Evolutionary conservation across 768 basidiomycete species (phyloP), one percentile per base, ranked within the genome.

Genomic region (Russula sp.): DNA sequence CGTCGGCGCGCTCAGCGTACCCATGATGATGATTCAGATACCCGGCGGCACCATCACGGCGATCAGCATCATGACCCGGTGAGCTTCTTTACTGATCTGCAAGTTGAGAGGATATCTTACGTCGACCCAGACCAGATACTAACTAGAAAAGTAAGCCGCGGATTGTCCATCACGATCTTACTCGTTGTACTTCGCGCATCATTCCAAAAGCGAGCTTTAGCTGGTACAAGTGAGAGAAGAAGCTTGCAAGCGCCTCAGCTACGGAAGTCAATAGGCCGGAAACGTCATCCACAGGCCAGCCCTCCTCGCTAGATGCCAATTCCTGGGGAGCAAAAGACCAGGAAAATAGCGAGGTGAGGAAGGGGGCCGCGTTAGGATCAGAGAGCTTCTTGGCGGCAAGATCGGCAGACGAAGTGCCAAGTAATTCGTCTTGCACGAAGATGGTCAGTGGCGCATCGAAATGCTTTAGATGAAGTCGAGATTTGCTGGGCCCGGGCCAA

Each of bases 391-490:
- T 32, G 47, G n/a, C 6, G 16, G 63, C 49, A 35, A 54, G 54
- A 18, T 54, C 31, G 14, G 22, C 11, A 5, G 44, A 39, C 3
- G 48, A n/a, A 32, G 54, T 66, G 10, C 66, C 69, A 13, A 55
- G 67, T 4, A 40, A 69, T 58, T 59, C 73, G 49, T 74, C 66
- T 27, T 71, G 71, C 8, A 75, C 70, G 16, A 86, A 73, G 8
- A 79, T 54, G 3, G 80, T 77, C 14, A 89, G 71, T 0, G 85
- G 84, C 31, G 88, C 82, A 32, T 79, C 78, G 66, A 88, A 89
- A 71, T 92, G 89, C 64, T 87, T 87, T 71, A 91, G 72, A 69
- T 89, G 77, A 0, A 85, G 48, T 81, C 79, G 3, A 92, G 74
- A 0, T 75, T 67, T 11, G 76, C 66, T 0, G 88, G 84, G 1